Percentiles rank a stretch among this genome's conserved stretches.
phyloP scores from a whole-genome alignment of 2,329 filamentous ascomycete species.

The Colletotrichum noveboracense region DNA sequence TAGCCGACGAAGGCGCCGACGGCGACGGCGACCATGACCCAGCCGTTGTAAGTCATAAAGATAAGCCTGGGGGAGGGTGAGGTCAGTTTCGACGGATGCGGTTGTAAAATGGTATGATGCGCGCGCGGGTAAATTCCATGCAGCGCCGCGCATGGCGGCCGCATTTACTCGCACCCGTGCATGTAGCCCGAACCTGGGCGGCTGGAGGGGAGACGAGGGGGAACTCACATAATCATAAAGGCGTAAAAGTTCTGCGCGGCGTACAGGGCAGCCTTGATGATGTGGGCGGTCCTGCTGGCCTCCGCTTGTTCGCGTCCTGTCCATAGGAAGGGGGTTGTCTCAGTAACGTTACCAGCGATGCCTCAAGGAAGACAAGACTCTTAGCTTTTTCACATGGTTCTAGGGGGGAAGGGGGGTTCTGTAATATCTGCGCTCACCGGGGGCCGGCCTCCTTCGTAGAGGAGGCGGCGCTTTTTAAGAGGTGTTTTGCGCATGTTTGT shows the following conservation, averaged over 20 bases:
- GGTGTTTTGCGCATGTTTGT: background rate
- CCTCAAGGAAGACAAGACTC: slow-evolving; percentile 26
- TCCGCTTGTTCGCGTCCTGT: slow-evolving; percentile 74
- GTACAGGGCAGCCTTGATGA: slow-evolving; percentile 85
- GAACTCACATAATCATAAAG: slow-evolving; percentile 97
- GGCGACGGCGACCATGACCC: slow-evolving; percentile 92
- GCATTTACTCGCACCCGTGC: background rate
- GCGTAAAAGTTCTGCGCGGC: slow-evolving; percentile 96
- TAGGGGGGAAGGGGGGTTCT: background rate
- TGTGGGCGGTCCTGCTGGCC: slow-evolving; percentile 70
- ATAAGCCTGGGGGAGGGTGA: slow-evolving; percentile 71
- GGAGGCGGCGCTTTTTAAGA: slow-evolving; percentile 1
- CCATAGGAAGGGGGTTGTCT: slow-evolving; percentile 66
- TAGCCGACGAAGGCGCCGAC: slow-evolving; percentile 91
- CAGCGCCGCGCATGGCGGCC: background rate
- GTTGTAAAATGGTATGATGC: background rate
- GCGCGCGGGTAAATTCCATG: background rate
- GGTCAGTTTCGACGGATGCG: background rate
- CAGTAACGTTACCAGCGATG: slow-evolving; percentile 56
- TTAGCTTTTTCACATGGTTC: slow-evolving; percentile 21
- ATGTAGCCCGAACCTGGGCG: background rate
- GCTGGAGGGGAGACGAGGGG: no score
- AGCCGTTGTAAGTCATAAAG: slow-evolving; percentile 99
- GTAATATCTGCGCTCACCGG: slow-evolving; percentile 14
- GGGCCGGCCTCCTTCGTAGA: slow-evolving; percentile 5